A percentile compares a stretch with the other conserved stretches of the same genome.
Evolutionary conservation across 495 filamentous ascomycete genomes (phyloP).

Genomic region (Tuber indicum): DNA sequence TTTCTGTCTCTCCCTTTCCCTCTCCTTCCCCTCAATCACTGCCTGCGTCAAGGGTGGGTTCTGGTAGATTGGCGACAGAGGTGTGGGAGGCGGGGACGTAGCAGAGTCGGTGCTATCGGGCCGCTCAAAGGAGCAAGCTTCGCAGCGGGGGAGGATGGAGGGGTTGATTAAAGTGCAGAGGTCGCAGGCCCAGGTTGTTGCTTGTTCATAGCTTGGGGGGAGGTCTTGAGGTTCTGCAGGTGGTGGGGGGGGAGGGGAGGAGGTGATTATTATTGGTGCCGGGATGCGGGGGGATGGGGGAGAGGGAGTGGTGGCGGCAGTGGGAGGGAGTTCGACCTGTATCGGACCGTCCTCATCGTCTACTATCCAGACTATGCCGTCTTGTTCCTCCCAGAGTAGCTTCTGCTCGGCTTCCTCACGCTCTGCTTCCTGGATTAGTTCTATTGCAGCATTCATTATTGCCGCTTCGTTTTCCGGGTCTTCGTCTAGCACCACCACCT

Average conservation of each 20-base stretch:
- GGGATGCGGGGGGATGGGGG: background rate
- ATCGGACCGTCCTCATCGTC: conserved; percentile 21
- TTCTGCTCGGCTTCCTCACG: conserved; percentile 72
- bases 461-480: conserved; percentile 85
- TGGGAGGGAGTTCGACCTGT: conserved; percentile 1
- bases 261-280: background rate
- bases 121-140: conserved; percentile 66
- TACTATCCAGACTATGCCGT: conserved; percentile 21
- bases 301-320: background rate
- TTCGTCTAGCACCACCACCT: conserved; percentile 45
- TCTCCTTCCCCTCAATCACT: conserved; percentile 21
- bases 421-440: conserved; percentile 63
- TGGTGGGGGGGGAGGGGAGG: background rate
- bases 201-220: conserved; percentile 26
- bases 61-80: conserved; percentile 30
- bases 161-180: conserved; percentile 83
- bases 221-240: conserved; percentile 8
- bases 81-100: conserved; percentile 15
- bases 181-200: conserved; percentile 62
- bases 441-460: conserved; percentile 81
- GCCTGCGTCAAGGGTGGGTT: conserved; percentile 17
- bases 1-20: conserved; percentile 20
- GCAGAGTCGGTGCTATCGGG: conserved; percentile 44
- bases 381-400: conserved; percentile 18
- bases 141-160: conserved; percentile 61